Evolutionary conservation across 2,329 filamentous ascomycete species (phyloP).

Genomic region (Penicillium hordei): DNA sequence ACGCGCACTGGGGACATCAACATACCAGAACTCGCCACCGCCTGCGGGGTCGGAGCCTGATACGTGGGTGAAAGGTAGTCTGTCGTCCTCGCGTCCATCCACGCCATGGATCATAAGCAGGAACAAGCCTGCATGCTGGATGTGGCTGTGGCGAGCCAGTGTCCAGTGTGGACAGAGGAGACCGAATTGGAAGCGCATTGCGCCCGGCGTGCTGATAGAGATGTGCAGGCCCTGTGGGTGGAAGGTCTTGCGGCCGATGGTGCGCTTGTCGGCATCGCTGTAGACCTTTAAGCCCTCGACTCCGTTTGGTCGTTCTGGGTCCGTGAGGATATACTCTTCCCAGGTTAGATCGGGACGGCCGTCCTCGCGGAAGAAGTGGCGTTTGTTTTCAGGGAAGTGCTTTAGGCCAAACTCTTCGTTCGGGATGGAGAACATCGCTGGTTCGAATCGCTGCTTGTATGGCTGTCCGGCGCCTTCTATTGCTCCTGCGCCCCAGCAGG

Average conservation of each 20-base stretch:
- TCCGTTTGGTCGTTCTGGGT: slow-evolving; percentile 48
- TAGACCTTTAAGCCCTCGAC: slow-evolving; percentile 51
- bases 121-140: slow-evolving; percentile 61
- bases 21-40: slow-evolving; percentile 80
- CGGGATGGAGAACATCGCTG: slow-evolving; percentile 58
- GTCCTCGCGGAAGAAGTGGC: slow-evolving; percentile 73
- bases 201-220: slow-evolving; percentile 55
- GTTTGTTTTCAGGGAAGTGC: slow-evolving; percentile 72
- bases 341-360: slow-evolving; percentile 64
- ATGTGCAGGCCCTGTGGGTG: slow-evolving; percentile 62
- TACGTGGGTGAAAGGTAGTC: slow-evolving; percentile 63
- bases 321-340: slow-evolving; percentile 77
- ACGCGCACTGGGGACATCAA: slow-evolving; percentile 64
- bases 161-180: slow-evolving; percentile 82
- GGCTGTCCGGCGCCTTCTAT: slow-evolving; percentile 54
- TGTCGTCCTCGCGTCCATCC: slow-evolving; percentile 67
- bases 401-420: slow-evolving; percentile 80
- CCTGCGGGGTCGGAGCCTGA: slow-evolving; percentile 47
- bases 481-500: slow-evolving; percentile 88
- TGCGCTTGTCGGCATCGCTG: slow-evolving; percentile 49
- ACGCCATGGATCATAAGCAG: slow-evolving; percentile 65
- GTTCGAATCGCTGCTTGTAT: slow-evolving; percentile 69
- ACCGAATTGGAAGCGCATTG: slow-evolving; percentile 76
- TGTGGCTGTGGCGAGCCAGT: slow-evolving; percentile 61
- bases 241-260: slow-evolving; percentile 58